phyloP scores from a whole-genome alignment of 495 filamentous ascomycete genomes.

The Podospora pseudocomata region DNA sequence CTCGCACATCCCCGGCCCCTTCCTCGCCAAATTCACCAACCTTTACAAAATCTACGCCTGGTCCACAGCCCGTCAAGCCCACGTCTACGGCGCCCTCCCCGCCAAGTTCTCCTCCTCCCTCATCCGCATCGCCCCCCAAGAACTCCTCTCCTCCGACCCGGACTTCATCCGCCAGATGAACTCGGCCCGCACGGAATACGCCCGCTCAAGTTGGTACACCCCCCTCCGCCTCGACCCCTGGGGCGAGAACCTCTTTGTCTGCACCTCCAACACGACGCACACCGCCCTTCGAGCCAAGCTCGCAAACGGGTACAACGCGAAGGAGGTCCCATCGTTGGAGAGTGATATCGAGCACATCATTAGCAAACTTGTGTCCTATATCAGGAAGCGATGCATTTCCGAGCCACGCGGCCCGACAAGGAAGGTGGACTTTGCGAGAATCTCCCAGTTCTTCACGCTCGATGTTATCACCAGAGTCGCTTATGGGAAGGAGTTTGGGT shows the following conservation, averaged over 20 bases:
- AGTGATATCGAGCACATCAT: neutral
- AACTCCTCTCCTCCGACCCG: slow-evolving; percentile 24
- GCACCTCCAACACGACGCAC: slow-evolving; percentile 2
- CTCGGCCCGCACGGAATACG: slow-evolving; percentile 24
- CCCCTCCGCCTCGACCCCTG: slow-evolving; percentile 30
- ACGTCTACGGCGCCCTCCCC: slow-evolving; percentile 1
- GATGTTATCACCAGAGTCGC: slow-evolving; percentile 49
- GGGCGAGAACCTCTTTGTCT: slow-evolving; percentile 33
- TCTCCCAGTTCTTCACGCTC: slow-evolving; percentile 48
- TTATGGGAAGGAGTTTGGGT: slow-evolving; percentile 51
- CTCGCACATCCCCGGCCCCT: slow-evolving; percentile 3
- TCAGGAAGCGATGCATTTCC: neutral
- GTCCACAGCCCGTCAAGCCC: slow-evolving; percentile 1
- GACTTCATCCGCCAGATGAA: slow-evolving; percentile 28
- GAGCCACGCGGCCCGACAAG: neutral
- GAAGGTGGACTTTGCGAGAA: slow-evolving; percentile 39
- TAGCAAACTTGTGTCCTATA: neutral
- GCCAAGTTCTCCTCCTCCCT: slow-evolving; percentile 35
- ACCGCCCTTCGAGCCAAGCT: neutral
- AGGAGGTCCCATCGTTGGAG: neutral
- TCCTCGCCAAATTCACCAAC: neutral
- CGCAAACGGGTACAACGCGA: neutral
- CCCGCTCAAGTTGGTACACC: slow-evolving; percentile 25
- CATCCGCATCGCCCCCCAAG: slow-evolving; percentile 36
- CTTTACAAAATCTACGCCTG: slow-evolving; percentile 5